phyloP scores from a whole-genome alignment of 179 eudicot genomes.

The Spergularia azorica region DNA sequence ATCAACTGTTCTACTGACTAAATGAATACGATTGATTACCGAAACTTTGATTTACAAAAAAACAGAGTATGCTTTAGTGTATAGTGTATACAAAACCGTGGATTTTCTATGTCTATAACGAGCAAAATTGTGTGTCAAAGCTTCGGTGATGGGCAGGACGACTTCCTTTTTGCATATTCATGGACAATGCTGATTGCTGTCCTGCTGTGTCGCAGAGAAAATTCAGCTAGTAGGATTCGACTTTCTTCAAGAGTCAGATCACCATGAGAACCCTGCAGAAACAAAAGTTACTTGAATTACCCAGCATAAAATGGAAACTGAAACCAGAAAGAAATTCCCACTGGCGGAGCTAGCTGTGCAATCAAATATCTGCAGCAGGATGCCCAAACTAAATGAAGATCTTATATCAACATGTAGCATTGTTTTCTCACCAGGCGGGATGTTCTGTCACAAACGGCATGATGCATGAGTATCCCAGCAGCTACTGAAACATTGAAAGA shows the following conservation, averaged over 20 bases:
- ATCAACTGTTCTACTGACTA: too few relatives aligned
- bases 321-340: background rate
- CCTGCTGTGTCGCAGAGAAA: conserved; percentile 78
- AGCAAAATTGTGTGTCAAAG: conserved; percentile 43
- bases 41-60: too few relatives aligned
- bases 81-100: too few relatives aligned
- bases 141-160: conserved; percentile 39
- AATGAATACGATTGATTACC: too few relatives aligned
- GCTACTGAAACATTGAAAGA: conserved; percentile 98
- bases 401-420: background rate
- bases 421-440: conserved; percentile 67
- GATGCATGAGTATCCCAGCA: conserved; percentile 94
- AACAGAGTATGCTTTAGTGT: too few relatives aligned
- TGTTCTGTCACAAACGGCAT: conserved; percentile 87
- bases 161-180: conserved; percentile 71
- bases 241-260: conserved; percentile 71
- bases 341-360: background rate
- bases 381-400: background rate
- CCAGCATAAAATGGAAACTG: background rate
- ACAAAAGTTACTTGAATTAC: background rate
- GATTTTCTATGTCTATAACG: background rate
- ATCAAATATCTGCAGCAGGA: background rate
- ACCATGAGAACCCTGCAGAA: conserved; percentile 76
- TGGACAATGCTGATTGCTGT: conserved; percentile 55
- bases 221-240: conserved; percentile 82